Conservation (phyloP, 352 stramenopile species). For the Elongisporangium prolatum region DNA sequence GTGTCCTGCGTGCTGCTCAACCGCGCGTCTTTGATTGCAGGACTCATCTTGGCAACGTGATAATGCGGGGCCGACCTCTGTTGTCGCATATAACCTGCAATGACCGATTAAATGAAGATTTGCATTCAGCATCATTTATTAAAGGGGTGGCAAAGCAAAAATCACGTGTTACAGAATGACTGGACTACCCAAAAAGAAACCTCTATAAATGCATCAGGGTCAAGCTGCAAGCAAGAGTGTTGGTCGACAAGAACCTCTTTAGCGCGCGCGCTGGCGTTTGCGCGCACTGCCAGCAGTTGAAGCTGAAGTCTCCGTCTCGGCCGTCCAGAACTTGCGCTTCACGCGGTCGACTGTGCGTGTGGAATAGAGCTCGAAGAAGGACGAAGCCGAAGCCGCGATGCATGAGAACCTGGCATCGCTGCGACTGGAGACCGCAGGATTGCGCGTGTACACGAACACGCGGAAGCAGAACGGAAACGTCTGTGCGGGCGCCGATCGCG, state of each 20-base stretch:
- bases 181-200: background rate
- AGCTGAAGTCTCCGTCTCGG: background rate
- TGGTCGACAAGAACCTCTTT: background rate
- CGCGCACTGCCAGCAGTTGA: background rate
- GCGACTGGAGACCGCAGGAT: background rate
- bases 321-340: slow-evolving; percentile 64
- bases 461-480: slow-evolving; percentile 87
- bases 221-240: background rate
- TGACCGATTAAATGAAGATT: background rate
- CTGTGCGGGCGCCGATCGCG: slow-evolving; percentile 69
- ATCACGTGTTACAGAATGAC: too few species aligned
- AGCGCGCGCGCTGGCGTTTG: background rate
- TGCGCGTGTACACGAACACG: slow-evolving; percentile 60
- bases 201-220: background rate
- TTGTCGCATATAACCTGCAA: background rate
- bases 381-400: slow-evolving; percentile 51
- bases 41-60: background rate
- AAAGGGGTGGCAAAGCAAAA: too few species aligned
- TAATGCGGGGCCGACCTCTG: background rate
- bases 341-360: slow-evolving; percentile 81
- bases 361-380: slow-evolving; percentile 83
- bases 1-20: slow-evolving; percentile 43
- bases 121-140: too few species aligned
- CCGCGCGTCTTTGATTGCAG: slow-evolving; percentile 18
- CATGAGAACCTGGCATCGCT: slow-evolving; percentile 35